phyloP scores from a whole-genome alignment of 1,139 yeast species.

The Blastobotrys persicus region DNA sequence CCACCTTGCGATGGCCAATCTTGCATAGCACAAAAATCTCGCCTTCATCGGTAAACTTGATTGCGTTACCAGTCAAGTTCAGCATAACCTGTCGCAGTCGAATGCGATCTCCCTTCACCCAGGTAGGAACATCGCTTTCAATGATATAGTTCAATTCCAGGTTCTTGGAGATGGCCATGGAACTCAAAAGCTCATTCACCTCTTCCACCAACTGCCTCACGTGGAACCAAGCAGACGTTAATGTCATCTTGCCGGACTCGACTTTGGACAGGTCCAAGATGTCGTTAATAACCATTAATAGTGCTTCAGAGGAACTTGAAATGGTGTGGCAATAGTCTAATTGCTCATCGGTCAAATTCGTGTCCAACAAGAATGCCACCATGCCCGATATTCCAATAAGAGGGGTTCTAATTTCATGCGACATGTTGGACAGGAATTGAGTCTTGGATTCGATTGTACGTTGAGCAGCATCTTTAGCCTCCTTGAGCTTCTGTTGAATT shows the following conservation, averaged over 20 bases:
- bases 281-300: slow-evolving; percentile 76
- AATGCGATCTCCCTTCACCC: slow-evolving; percentile 84
- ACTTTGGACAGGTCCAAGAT: slow-evolving; percentile 79
- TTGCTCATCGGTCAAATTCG: slow-evolving; percentile 75
- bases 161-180: slow-evolving; percentile 74
- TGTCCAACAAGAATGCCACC: slow-evolving; percentile 88
- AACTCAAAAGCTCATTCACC: slow-evolving; percentile 74
- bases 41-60: slow-evolving; percentile 78
- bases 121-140: slow-evolving; percentile 73
- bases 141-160: slow-evolving; percentile 73
- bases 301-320: slow-evolving; percentile 71
- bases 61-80: slow-evolving; percentile 83
- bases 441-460: slow-evolving; percentile 90
- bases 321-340: slow-evolving; percentile 80
- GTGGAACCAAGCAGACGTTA: slow-evolving; percentile 72
- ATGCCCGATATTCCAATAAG: slow-evolving; percentile 90
- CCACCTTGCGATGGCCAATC: slow-evolving; percentile 14
- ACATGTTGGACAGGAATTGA: slow-evolving; percentile 84
- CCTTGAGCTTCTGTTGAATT: slow-evolving; percentile 65
- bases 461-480: slow-evolving; percentile 86
- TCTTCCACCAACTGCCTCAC: slow-evolving; percentile 76
- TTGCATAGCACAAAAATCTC: slow-evolving; percentile 48
- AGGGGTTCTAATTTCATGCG: slow-evolving; percentile 91
- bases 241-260: slow-evolving; percentile 82
- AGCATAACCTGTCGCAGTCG: slow-evolving; percentile 84